A percentile compares a stretch with the other conserved stretches of the same genome.
Evolutionary conservation across 2,329 filamentous ascomycete species (phyloP).

Genomic region (Trichoderma hamatum): DNA sequence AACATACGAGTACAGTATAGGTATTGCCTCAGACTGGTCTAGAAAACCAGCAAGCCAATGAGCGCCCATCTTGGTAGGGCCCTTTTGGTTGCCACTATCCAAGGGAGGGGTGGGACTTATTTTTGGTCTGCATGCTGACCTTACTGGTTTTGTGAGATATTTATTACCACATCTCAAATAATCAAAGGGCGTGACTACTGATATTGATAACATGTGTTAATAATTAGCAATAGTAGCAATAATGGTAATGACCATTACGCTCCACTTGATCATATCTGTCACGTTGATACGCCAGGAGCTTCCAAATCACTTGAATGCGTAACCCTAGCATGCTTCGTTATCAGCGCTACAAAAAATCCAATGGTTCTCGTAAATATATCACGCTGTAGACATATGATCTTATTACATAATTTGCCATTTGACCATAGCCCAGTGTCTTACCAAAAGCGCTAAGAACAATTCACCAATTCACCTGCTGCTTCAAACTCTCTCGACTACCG

Average conservation of each 20-base stretch:
- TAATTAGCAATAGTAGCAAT: background rate
- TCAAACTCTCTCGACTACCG: background rate
- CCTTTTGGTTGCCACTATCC: constrained; percentile 9
- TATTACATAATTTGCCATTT: background rate
- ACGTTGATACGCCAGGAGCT: background rate
- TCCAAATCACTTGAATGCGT: background rate
- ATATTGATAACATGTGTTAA: background rate
- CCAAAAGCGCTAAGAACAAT: background rate
- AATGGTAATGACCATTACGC: background rate
- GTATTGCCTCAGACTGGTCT: background rate
- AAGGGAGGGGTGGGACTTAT: background rate
- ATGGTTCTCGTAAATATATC: background rate
- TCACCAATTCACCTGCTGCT: background rate
- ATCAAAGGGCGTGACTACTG: background rate
- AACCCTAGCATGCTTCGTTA: background rate
- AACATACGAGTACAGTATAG: background rate
- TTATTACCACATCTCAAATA: background rate
- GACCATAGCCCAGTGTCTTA: background rate
- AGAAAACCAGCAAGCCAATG: background rate
- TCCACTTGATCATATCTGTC: background rate
- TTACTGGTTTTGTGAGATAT: background rate
- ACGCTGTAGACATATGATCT: background rate
- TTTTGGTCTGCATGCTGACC: background rate
- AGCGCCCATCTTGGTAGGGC: background rate
- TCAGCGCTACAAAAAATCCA: background rate